Base-by-base conservation (phyloP, 2,329 filamentous ascomycete species). In the Venturia pyrina region DNA sequence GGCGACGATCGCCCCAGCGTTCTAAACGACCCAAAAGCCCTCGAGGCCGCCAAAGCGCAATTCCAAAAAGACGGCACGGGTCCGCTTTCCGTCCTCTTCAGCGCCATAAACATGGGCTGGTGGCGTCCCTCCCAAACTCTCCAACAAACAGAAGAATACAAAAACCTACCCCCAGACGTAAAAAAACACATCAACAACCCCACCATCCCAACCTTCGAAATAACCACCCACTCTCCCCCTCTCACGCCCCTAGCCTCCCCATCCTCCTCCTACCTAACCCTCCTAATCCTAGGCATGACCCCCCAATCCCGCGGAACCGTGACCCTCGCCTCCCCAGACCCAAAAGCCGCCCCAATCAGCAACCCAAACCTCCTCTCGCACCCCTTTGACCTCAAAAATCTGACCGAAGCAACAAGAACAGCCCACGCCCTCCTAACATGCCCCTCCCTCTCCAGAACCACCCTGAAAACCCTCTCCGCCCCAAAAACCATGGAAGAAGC, bases 131-230 rank as follows among this genome's bases (percentile, higher is more conserved):
- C 79, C 5, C 68, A 69, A 1, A 70, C 85, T 1, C 70, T 74
- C 0, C 65, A 72, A 21, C 34, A 61, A 1, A 78, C 76, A 0
- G 68, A 76, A 0, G 82, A 87, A 69, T 86, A 85, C 71, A 72
- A 79, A 50, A 78, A 73, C 0, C 75, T 88, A 0, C 79, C 83
- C 0, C 65, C 68, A 0, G 66, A 75, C 0, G 75, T 79, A 13
- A 78, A 82, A 69, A 71, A 74, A 0, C 81, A 78, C 67, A 72
- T 88, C 0, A 72, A 71, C 53, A 76, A 76, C 24, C 75, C 79
- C 19, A 85, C 81, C 0, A 77, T 87, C 1, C 86, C 86, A 0
- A 79, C 83, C 61, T 86, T 80, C 68, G 86, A 88, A 69, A 71
- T 87, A 17, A 66, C 81, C 10, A 79, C 77, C 1, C 80, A 83